Percentiles rank a stretch among this genome's conserved stretches.
These are phyloP conservation scores for Aureobasidium subglaciale DNA, from an alignment of 2,329 filamentous ascomycete species.

Conservation along the genomic window DNA sequence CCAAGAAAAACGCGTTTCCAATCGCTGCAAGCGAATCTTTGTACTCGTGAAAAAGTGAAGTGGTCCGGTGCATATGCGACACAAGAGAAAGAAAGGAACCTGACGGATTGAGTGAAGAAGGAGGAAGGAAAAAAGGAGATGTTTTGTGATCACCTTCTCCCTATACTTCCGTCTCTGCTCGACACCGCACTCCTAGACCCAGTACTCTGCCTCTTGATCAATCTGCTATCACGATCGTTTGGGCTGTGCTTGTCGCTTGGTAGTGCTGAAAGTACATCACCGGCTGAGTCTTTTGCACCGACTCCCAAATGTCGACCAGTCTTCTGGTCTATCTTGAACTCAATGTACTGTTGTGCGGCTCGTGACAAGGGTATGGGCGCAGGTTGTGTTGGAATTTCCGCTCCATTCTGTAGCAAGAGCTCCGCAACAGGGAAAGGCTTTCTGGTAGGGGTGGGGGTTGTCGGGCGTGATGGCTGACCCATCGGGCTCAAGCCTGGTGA, in stretches of 20 bases:
- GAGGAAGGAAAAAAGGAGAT: not conserved
- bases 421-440: constrained; percentile 81
- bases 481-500: constrained; percentile 38
- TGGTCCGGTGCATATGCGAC: not conserved
- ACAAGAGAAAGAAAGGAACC: not conserved
- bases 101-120: not conserved
- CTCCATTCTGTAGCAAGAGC: constrained; percentile 85
- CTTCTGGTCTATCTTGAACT: constrained; percentile 57
- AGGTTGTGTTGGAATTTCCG: constrained; percentile 67
- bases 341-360: constrained; percentile 75
- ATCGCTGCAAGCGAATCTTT: not conserved
- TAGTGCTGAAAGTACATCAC: constrained; percentile 57
- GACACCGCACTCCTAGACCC: constrained; percentile 8
- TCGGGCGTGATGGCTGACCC: constrained; percentile 23
- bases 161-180: constrained; percentile 7
- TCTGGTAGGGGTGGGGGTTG: constrained; percentile 34
- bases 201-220: not conserved
- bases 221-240: constrained; percentile 5
- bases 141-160: constrained; percentile 7
- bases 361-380: constrained; percentile 78
- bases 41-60: constrained; percentile 2
- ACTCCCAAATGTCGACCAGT: constrained; percentile 26
- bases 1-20: not conserved
- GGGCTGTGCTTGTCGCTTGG: constrained; percentile 39
- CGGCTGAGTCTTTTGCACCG: constrained; percentile 24